phyloP scores from a whole-genome alignment of 202 grass and related monocot species.

The Panicum hallii region DNA sequence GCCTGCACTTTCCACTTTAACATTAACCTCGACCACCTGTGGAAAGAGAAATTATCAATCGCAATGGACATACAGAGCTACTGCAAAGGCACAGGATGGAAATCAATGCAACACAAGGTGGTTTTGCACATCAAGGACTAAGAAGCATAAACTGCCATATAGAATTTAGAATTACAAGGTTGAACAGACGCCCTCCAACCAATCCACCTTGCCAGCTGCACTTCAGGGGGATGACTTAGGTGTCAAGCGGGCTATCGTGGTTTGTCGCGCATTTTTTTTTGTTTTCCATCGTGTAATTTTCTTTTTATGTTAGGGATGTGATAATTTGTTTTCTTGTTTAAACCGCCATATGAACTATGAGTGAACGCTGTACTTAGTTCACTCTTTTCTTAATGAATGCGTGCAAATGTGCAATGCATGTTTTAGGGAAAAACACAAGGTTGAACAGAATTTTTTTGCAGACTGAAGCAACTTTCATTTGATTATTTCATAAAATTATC shows the following conservation, averaged over 20 bases:
- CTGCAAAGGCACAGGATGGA: not conserved
- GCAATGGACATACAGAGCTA: not conserved
- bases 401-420: too few species aligned
- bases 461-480: not conserved
- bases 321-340: too few species aligned
- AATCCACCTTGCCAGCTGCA: too few species aligned
- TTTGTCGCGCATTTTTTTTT: too few species aligned
- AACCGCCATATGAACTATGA: too few species aligned
- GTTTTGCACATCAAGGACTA: not conserved
- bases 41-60: conserved; percentile 5
- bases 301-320: too few species aligned
- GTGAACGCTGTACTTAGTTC: too few species aligned
- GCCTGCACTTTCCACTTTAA: conserved; percentile 83
- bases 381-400: too few species aligned
- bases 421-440: not conserved
- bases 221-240: not conserved
- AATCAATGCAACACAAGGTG: not conserved
- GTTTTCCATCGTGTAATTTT: too few species aligned
- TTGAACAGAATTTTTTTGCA: not conserved
- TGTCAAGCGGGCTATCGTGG: too few species aligned
- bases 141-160: not conserved
- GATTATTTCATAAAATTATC: not conserved
- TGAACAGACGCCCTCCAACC: too few species aligned
- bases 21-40: conserved; percentile 98
- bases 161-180: not conserved